phyloP scores from a whole-genome alignment of 768 basidiomycete species.

The Russula foetens region DNA sequence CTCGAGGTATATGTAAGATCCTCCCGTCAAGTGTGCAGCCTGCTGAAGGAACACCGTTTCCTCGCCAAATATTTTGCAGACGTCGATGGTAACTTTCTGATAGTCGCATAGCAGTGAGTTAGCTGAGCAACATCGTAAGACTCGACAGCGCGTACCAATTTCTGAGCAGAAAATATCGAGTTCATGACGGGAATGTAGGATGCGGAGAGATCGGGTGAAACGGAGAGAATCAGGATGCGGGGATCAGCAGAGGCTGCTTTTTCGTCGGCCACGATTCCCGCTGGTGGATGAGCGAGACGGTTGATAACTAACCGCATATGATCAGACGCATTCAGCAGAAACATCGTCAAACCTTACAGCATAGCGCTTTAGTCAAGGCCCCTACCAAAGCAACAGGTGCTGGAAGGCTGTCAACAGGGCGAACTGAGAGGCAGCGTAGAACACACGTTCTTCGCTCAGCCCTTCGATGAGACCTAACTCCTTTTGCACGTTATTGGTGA shows the following conservation, averaged over 20 bases:
- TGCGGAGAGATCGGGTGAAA: constrained; percentile 81
- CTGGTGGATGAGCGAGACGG: constrained; percentile 36
- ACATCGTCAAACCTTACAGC: constrained; percentile 45
- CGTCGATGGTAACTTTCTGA: constrained; percentile 95
- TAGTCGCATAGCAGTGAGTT: not conserved
- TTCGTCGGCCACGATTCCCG: constrained; percentile 28
- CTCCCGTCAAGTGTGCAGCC: constrained; percentile 91
- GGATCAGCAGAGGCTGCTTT: constrained; percentile 37
- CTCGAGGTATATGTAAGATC: constrained; percentile 83
- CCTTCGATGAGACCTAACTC: constrained; percentile 50
- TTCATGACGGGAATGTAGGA: constrained; percentile 99
- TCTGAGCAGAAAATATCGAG: constrained; percentile 97
- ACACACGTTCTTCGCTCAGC: constrained; percentile 44
- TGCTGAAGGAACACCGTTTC: constrained; percentile 97
- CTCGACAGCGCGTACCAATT: constrained; percentile 52
- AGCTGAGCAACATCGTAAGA: not conserved
- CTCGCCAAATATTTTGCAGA: constrained; percentile 82
- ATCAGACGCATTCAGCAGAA: not conserved
- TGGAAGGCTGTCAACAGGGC: constrained; percentile 21
- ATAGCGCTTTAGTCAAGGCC: constrained; percentile 86
- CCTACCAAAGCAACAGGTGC: constrained; percentile 73
- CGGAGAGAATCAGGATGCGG: constrained; percentile 72
- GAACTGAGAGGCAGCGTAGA: constrained; percentile 6
- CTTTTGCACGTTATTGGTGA: constrained; percentile 51
- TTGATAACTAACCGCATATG: constrained; percentile 55